A percentile compares a stretch with the other conserved stretches of the same genome.
Evolutionary conservation across 768 basidiomycete genomes (phyloP).

Genomic region (Porpolomopsis calyptriformis): DNA sequence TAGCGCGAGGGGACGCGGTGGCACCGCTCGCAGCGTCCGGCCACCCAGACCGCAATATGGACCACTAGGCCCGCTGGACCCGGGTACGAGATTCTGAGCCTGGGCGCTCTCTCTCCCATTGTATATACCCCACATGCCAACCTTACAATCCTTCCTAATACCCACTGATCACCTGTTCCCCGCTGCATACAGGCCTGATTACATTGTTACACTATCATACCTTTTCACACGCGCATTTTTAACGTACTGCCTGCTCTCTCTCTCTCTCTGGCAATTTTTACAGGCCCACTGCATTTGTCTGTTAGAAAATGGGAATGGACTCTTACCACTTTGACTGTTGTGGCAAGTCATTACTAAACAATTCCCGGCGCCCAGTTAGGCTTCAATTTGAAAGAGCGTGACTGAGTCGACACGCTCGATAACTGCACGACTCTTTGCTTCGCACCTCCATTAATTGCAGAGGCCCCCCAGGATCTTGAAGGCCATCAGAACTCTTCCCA

Average conservation of each 20-base stretch:
- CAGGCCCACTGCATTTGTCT: neutral
- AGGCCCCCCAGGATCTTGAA: too few species aligned
- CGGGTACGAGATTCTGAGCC: constrained; percentile 40
- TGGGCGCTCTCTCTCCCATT: constrained; percentile 22
- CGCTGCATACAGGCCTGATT: too few species aligned
- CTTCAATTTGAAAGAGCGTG: neutral
- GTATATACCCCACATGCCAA: constrained; percentile 2
- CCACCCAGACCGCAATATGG: constrained; percentile 36
- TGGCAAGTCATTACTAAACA: neutral
- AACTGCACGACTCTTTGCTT: too few species aligned
- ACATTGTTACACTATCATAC: too few species aligned
- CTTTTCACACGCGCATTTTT: too few species aligned
- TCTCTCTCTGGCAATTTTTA: neutral
- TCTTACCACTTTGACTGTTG: neutral
- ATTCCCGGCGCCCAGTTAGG: neutral
- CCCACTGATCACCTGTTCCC: constrained; percentile 1
- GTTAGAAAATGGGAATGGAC: neutral
- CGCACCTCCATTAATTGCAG: too few species aligned
- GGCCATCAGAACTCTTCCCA: too few species aligned
- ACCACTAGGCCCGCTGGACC: constrained; percentile 52
- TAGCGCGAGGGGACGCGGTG: constrained; percentile 18
- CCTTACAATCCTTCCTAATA: neutral
- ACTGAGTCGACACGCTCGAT: too few species aligned
- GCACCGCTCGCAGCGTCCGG: constrained; percentile 11
- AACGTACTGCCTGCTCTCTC: too few species aligned